Evolutionary conservation across 495 filamentous ascomycete genomes (phyloP).

Genomic region (Cercophora scortea): DNA sequence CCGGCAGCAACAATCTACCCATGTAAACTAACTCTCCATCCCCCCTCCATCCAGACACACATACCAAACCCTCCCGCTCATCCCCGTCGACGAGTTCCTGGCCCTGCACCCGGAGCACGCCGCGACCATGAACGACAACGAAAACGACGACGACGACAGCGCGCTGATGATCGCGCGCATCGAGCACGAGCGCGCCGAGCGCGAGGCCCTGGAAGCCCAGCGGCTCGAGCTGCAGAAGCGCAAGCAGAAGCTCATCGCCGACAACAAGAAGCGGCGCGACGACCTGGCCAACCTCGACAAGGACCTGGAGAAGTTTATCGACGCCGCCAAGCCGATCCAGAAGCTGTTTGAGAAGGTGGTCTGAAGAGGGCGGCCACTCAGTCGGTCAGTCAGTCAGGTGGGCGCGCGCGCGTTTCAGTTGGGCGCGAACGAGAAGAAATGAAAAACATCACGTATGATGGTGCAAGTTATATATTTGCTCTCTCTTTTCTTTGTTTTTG

Average conservation of each 20-base stretch:
- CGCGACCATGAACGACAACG: constrained; percentile 23
- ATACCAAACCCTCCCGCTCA: constrained; percentile 76
- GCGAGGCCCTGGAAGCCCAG: constrained; percentile 79
- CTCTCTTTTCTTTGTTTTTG: too few species aligned
- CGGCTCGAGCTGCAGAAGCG: constrained; percentile 79
- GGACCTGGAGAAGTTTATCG: constrained; percentile 86
- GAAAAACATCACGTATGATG: too few species aligned
- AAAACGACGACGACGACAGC: constrained; percentile 59
- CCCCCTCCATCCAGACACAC: constrained; percentile 55
- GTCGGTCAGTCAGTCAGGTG: too few species aligned
- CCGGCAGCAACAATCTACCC: not conserved
- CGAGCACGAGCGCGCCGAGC: constrained; percentile 79
- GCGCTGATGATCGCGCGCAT: constrained; percentile 86
- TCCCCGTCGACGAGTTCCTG: constrained; percentile 77
- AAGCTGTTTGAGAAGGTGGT: constrained; percentile 71
- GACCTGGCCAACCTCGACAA: constrained; percentile 82
- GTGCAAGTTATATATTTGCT: too few species aligned
- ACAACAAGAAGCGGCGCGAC: constrained; percentile 93
- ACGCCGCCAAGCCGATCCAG: constrained; percentile 78
- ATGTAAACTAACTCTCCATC: not conserved
- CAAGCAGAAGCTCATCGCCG: constrained; percentile 84
- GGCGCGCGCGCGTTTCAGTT: too few species aligned
- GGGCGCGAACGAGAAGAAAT: too few species aligned
- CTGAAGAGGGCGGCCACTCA: constrained; percentile 13
- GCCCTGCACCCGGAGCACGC: constrained; percentile 65